Conservation (phyloP, 2,329 filamentous ascomycete species). For the Diaporthe vaccinii region DNA sequence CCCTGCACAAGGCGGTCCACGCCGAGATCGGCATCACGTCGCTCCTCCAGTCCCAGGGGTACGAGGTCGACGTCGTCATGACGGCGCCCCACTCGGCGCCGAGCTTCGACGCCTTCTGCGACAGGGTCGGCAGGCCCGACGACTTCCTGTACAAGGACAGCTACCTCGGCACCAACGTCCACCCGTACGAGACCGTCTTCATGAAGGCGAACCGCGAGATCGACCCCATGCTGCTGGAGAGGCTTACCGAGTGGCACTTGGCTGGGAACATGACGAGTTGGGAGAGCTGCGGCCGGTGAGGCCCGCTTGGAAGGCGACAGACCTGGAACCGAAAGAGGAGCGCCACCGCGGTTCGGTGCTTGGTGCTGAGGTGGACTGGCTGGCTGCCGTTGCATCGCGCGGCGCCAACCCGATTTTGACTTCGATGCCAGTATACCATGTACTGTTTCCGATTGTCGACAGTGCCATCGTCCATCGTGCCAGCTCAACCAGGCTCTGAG, state of each 20-base stretch:
- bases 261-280: constrained; percentile 45
- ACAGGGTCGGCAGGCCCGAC: constrained; percentile 30
- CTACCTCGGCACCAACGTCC: constrained; percentile 51
- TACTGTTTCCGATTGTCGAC: neutral
- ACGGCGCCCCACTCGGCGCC: constrained; percentile 45
- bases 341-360: neutral
- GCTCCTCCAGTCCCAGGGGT: constrained; percentile 47
- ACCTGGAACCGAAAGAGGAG: no score
- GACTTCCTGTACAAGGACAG: constrained; percentile 47
- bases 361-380: neutral
- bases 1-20: constrained; percentile 45
- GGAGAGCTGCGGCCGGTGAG: constrained; percentile 43
- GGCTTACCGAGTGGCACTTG: constrained; percentile 51
- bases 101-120: constrained; percentile 39
- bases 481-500: neutral
- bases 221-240: constrained; percentile 46
- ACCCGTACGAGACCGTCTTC: constrained; percentile 56
- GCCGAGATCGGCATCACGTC: constrained; percentile 48
- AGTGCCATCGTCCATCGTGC: neutral
- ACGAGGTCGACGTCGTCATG: constrained; percentile 50
- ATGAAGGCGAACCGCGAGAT: constrained; percentile 51
- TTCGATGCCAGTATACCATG: neutral
- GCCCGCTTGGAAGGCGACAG: no score
- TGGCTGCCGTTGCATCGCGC: neutral
- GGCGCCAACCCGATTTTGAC: neutral